A percentile compares a stretch with the other conserved stretches of the same genome.
Evolutionary conservation across 352 stramenopile genomes (phyloP).

Genomic region (Blastocystis sp.): DNA sequence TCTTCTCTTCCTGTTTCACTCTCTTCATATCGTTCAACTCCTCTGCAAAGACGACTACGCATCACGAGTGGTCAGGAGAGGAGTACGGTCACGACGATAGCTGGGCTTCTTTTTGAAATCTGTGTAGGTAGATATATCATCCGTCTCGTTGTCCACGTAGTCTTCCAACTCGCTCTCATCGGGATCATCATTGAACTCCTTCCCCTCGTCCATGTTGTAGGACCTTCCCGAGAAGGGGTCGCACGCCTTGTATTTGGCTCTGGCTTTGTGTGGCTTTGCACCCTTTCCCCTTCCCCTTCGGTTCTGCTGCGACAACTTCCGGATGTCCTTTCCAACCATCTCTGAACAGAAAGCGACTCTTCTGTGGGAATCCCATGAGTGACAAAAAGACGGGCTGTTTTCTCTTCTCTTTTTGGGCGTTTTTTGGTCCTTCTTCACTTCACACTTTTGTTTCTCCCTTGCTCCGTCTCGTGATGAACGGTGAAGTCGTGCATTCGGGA

Average conservation of each 20-base stretch:
- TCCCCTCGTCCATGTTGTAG: constrained; percentile 20
- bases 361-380: too few species aligned
- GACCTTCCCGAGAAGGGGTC: constrained; percentile 45
- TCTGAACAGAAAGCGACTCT: not conserved
- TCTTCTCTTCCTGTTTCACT: constrained; percentile 14
- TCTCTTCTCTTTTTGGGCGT: not conserved
- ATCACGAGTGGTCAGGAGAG: not conserved
- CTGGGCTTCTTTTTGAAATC: constrained; percentile 41
- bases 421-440: not conserved
- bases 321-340: constrained; percentile 38
- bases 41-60: constrained; percentile 55
- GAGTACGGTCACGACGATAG: constrained; percentile 49
- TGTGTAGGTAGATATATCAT: constrained; percentile 41
- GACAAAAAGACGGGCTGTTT: too few species aligned
- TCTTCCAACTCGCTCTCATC: constrained; percentile 41
- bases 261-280: not conserved
- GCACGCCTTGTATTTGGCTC: constrained; percentile 23
- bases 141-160: constrained; percentile 17
- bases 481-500: too few species aligned
- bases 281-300: not conserved
- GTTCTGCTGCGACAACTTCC: not conserved
- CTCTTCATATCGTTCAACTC: constrained; percentile 45
- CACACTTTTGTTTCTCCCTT: not conserved
- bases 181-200: constrained; percentile 40
- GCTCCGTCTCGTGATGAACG: too few species aligned